A percentile compares a stretch with the other conserved stretches of the same genome.
Conservation (phyloP, 768 basidiomycete species). For the Suillus alpinus region DNA sequence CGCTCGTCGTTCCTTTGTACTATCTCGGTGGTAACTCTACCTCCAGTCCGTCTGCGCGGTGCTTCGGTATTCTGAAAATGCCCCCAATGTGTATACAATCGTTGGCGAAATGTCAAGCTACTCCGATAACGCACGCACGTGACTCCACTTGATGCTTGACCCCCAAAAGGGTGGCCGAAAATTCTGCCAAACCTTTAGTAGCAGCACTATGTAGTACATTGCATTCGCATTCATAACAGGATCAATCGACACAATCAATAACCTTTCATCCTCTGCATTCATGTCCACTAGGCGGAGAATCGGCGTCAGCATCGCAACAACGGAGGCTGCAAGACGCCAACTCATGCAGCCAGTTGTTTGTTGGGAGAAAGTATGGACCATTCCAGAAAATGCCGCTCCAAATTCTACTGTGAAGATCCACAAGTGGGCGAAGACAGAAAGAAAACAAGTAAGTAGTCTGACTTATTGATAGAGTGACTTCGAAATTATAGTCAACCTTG, state of each 20-base stretch:
- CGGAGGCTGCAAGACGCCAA: slow-evolving; percentile 78
- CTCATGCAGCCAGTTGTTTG: slow-evolving; percentile 88
- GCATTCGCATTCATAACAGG: not conserved
- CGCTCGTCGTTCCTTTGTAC: too few species aligned
- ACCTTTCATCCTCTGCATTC: not conserved
- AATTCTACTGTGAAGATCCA: slow-evolving; percentile 63
- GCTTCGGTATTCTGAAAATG: slow-evolving; percentile 53
- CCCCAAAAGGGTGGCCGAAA: not conserved
- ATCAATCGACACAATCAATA: not conserved
- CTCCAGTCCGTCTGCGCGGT: slow-evolving; percentile 45
- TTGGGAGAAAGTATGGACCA: slow-evolving; percentile 79
- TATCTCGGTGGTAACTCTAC: not conserved
- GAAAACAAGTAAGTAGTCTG: slow-evolving; percentile 57
- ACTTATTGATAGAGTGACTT: not conserved
- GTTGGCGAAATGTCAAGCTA: not conserved
- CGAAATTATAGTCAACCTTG: slow-evolving; percentile 8
- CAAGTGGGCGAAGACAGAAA: slow-evolving; percentile 82
- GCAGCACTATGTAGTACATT: not conserved
- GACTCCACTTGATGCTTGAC: not conserved
- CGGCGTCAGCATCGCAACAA: slow-evolving; percentile 71
- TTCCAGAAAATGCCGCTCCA: slow-evolving; percentile 52
- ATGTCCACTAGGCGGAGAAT: slow-evolving; percentile 79
- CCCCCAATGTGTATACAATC: slow-evolving; percentile 32
- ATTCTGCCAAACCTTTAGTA: not conserved
- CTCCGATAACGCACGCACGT: not conserved